Percentiles rank a stretch among this genome's conserved stretches.
These are phyloP conservation scores for Erythrophleum ivorense DNA, from an alignment of 331 rosid genomes.

Conservation along the genomic window DNA sequence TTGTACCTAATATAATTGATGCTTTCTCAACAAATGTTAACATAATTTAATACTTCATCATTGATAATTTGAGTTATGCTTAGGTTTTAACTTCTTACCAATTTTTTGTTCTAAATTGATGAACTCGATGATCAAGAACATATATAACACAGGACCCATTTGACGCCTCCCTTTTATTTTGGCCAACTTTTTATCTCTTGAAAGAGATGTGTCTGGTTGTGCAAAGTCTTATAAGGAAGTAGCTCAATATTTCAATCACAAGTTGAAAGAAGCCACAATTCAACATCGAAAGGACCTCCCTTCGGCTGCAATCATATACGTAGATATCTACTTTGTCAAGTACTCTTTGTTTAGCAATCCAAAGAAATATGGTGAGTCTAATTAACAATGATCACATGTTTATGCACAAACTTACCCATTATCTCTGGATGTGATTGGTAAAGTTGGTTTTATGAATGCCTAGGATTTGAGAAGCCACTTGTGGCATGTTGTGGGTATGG, in stretches of 20 bases:
- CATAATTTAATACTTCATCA: background rate
- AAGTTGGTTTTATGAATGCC: background rate
- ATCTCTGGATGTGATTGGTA: background rate
- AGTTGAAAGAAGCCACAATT: conserved; percentile 47
- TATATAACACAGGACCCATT: conserved; percentile 60
- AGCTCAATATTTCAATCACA: conserved; percentile 44
- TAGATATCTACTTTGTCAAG: conserved; percentile 56
- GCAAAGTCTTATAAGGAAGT: conserved; percentile 54
- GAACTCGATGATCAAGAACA: conserved; percentile 14
- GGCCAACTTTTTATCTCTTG: conserved; percentile 23
- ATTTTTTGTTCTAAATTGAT: background rate
- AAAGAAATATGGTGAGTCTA: conserved; percentile 48
- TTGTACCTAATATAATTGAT: too few relatives aligned
- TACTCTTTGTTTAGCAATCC: conserved; percentile 45
- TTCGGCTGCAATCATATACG: conserved; percentile 54
- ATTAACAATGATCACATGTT: background rate
- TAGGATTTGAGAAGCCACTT: conserved; percentile 59
- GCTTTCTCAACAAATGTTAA: background rate
- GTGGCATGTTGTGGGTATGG: conserved; percentile 66
- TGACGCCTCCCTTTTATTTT: conserved; percentile 52
- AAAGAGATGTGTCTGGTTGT: conserved; percentile 53
- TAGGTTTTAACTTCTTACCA: background rate
- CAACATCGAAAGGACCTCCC: conserved; percentile 53
- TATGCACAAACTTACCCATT: background rate
- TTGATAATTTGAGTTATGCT: too few relatives aligned